phyloP scores from a whole-genome alignment of 2,329 filamentous ascomycete species.

The Colletotrichum horii region DNA sequence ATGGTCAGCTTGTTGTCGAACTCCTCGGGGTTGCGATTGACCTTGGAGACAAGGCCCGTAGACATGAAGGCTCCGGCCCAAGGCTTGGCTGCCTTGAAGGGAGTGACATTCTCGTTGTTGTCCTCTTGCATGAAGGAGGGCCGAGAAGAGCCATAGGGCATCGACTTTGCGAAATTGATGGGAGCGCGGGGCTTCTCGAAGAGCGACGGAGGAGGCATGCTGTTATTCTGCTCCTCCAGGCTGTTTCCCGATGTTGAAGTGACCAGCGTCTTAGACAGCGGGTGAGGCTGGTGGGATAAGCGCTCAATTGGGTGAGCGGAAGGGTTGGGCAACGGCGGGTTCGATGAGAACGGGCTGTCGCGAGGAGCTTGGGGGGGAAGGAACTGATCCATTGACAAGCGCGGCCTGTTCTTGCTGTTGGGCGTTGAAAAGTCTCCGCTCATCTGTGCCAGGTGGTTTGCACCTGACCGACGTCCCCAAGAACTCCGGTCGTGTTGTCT shows the following conservation, averaged over 20 bases:
- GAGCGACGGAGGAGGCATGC: slow-evolving; percentile 55
- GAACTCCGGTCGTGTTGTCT: slow-evolving; percentile 73
- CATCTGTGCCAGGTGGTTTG: slow-evolving; percentile 58
- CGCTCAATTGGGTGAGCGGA: slow-evolving; percentile 55
- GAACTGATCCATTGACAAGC: slow-evolving; percentile 82
- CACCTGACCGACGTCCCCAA: slow-evolving; percentile 64
- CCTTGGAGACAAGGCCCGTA: slow-evolving; percentile 93
- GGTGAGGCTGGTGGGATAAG: slow-evolving; percentile 69
- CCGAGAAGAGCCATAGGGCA: slow-evolving; percentile 63
- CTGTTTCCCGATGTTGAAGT: slow-evolving; percentile 87
- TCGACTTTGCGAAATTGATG: slow-evolving; percentile 73
- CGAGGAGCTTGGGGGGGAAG: slow-evolving; percentile 65
- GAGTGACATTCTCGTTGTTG: slow-evolving; percentile 18
- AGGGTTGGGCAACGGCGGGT: slow-evolving; percentile 56
- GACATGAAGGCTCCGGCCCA: slow-evolving; percentile 89
- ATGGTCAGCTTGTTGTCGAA: slow-evolving; percentile 68
- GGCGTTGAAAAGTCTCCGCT: slow-evolving; percentile 61
- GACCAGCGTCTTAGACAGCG: slow-evolving; percentile 84
- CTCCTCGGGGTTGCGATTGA: slow-evolving; percentile 81
- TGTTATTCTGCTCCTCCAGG: slow-evolving; percentile 66
- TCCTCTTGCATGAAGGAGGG: slow-evolving; percentile 33
- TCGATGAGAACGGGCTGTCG: slow-evolving; percentile 68
- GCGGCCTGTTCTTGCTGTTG: slow-evolving; percentile 65
- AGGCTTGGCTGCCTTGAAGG: slow-evolving; percentile 77
- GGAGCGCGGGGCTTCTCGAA: slow-evolving; percentile 56